Evolutionary conservation across 306 rosid species (phyloP).

Genomic region (Bauhinia variegata): DNA sequence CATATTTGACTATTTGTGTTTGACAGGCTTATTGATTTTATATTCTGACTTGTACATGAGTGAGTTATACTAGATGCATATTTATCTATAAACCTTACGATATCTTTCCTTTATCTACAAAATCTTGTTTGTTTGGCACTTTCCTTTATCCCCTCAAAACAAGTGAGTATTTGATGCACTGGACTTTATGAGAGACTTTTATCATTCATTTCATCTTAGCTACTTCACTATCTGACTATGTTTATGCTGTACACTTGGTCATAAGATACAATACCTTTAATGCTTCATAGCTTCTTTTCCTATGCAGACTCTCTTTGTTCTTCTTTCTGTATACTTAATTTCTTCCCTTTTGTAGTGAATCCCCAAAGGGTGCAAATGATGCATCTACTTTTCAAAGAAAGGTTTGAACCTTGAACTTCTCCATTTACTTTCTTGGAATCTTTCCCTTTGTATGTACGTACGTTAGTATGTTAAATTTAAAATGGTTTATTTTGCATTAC

Average conservation of each 20-base stretch:
- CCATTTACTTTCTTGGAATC: slow-evolving; percentile 4
- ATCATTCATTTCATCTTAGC: background rate
- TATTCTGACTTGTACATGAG: background rate
- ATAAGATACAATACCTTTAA: background rate
- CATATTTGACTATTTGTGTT: background rate
- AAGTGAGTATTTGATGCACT: background rate
- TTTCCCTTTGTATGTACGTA: too few species aligned
- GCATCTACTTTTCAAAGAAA: slow-evolving; percentile 95
- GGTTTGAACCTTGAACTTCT: slow-evolving; percentile 50
- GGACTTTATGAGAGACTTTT: background rate
- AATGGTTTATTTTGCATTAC: background rate
- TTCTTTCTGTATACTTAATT: background rate
- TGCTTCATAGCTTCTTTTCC: background rate
- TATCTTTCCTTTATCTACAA: background rate
- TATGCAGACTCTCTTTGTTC: background rate
- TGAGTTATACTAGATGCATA: background rate
- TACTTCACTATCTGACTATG: background rate
- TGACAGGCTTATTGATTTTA: background rate
- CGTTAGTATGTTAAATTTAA: too few species aligned
- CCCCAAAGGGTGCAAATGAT: slow-evolving; percentile 95
- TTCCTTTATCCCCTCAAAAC: background rate
- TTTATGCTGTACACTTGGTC: background rate
- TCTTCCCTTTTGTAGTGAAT: slow-evolving; percentile 64
- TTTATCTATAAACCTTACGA: background rate
- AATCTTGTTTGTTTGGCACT: background rate